Evolutionary conservation across 306 rosid genomes (phyloP), one percentile per base, ranked within the genome.

Genomic region (Phaseolus lunatus): DNA sequence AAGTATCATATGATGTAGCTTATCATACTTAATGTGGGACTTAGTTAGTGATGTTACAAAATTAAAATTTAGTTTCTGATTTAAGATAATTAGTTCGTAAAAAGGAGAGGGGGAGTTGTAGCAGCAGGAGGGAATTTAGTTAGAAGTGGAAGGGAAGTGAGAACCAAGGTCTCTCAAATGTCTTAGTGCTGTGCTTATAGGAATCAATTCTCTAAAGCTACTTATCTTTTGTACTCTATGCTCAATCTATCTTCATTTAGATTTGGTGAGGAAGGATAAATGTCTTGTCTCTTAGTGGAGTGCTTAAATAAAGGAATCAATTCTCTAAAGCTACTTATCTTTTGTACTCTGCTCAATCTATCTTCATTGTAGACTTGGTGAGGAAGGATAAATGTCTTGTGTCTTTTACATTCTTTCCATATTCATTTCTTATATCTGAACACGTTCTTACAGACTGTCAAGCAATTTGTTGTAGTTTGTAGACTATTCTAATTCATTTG

Each of bases 391-490:
- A 7, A 18, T n/a, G 24, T 63, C 24, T 16, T 9, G 27, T n/a
- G 69, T 18, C 8, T 16, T 35, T 29, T 18, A 35, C 69, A 7
- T 63, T 33, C 44, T 33, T n/a, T 63, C 12, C 67, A 9, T 62
- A 62, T 31, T 31, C 4, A 62, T 31, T 31, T 62, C 67, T 31
- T 16, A 62, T 31, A 22, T 15, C 41, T 31, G 14, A 14, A 31
- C 44, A 43, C 5, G 14, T 62, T 62, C 67, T 61, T 61, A 20
- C 43, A 29, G 54, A 45, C 59, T 63, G 75, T 49, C 69, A 22
- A 56, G 80, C 59, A 66, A 39, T 80, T n/a, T n/a, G n/a, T n/a
- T 71, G 14, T 72, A 65, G 33, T 39, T 64, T 50, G 27, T 16
- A 20, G 31, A 73, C 18, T 29, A 4, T 72, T 77, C 39, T 72